Percentiles rank a stretch among this genome's conserved stretches.
Evolutionary conservation across 345 rosid genomes (phyloP).

Genomic region (Acer campestre): DNA sequence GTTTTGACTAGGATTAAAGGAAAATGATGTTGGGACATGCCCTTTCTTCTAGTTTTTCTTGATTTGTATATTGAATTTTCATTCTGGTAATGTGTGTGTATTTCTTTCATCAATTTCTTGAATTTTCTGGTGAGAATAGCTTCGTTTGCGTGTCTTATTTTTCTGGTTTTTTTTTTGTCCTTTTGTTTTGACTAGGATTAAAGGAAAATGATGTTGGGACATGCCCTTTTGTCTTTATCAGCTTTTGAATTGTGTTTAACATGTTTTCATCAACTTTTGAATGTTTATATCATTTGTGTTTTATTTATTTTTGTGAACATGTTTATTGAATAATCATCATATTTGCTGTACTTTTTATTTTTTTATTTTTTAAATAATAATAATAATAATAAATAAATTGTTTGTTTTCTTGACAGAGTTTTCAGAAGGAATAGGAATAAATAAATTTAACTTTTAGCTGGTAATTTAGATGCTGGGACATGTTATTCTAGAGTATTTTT

Average conservation of each 20-base stretch:
- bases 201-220: neutral
- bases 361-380: no score
- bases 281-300: neutral
- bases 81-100: neutral
- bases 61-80: neutral
- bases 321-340: neutral
- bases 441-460: no score
- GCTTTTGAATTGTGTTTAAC: neutral
- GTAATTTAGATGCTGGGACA: no score
- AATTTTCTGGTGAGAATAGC: neutral
- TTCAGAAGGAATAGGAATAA: no score
- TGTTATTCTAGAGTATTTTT: no score
- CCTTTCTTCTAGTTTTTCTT: neutral
- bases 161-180: neutral
- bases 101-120: neutral
- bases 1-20: no score
- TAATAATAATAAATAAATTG: no score
- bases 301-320: neutral
- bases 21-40: no score
- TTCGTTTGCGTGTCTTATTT: neutral
- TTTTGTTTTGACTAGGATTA: neutral
- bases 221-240: neutral
- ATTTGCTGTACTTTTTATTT: no score
- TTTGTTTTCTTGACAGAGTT: slow-evolving; percentile 34
- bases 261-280: neutral